A percentile compares a stretch with the other conserved stretches of the same genome.
These are phyloP conservation scores for Panaeolus papilionaceus DNA, from an alignment of 768 basidiomycete species.

Conservation along the genomic window DNA sequence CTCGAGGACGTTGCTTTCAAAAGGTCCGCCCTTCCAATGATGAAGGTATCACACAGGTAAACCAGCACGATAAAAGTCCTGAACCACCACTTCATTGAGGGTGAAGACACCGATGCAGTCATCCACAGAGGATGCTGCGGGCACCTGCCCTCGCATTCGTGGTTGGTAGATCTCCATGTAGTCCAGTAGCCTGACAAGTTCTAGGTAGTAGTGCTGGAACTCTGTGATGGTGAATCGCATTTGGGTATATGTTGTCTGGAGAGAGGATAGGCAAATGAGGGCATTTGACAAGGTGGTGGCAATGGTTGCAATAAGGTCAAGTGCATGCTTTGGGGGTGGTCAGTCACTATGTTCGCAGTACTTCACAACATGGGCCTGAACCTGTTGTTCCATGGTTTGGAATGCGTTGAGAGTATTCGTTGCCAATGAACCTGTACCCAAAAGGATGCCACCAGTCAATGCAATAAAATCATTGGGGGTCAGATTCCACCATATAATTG, in stretches of 20 bases:
- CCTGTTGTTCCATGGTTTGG: not conserved
- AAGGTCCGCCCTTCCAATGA: not conserved
- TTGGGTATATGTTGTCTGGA: slow-evolving; percentile 12
- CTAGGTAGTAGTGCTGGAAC: slow-evolving; percentile 24
- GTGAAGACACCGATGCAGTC: no score
- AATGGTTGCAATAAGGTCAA: not conserved
- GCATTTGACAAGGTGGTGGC: not conserved
- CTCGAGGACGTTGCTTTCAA: no score
- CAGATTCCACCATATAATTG: slow-evolving; percentile 17
- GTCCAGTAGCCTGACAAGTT: slow-evolving; percentile 19
- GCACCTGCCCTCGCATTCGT: slow-evolving; percentile 13
- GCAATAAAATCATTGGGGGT: slow-evolving; percentile 4
- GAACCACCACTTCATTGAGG: slow-evolving; percentile 10
- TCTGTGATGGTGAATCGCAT: slow-evolving; percentile 18
- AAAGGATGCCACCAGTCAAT: no score
- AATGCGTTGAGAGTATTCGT: not conserved
- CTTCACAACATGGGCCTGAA: slow-evolving; percentile 1
- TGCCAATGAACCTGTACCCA: slow-evolving; percentile 10
- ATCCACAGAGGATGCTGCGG: not conserved
- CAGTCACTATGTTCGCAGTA: not conserved
- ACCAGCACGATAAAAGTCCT: slow-evolving; percentile 23
- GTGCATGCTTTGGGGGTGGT: not conserved
- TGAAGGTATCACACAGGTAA: slow-evolving; percentile 30
- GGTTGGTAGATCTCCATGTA: slow-evolving; percentile 24
- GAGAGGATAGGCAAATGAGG: not conserved